These are phyloP conservation scores for Epichloe brachyelytri DNA, from an alignment of 2,329 filamentous ascomycete species.

Conservation along the genomic window DNA sequence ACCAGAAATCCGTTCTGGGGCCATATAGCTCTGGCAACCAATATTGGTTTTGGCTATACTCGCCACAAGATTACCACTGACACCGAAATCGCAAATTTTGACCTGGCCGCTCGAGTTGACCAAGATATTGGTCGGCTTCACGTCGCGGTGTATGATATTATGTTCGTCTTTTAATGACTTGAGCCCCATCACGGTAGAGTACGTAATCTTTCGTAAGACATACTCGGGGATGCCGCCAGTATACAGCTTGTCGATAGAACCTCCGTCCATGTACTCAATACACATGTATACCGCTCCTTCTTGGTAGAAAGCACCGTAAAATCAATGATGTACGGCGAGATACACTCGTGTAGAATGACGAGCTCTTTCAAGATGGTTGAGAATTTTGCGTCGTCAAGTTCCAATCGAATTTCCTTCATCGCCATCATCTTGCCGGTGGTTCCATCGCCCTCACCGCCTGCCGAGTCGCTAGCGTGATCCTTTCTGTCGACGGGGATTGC, in stretches of 20 bases:
- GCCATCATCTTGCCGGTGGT: constrained; percentile 80
- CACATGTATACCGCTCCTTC: constrained; percentile 98
- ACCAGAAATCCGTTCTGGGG: constrained; percentile 85
- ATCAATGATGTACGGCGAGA: constrained; percentile 94
- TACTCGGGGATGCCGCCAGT: constrained; percentile 78
- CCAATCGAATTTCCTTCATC: constrained; percentile 96
- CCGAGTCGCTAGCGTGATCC: constrained; percentile 16
- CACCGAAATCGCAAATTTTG: constrained; percentile 98
- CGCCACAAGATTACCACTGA: constrained; percentile 89
- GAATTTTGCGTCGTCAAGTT: constrained; percentile 94
- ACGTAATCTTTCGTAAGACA: constrained; percentile 79
- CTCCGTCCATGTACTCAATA: constrained; percentile 98
- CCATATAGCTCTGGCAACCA: constrained; percentile 98
- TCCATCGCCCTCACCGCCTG: constrained; percentile 21
- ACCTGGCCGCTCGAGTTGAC: constrained; percentile 81
- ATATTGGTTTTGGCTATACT: constrained; percentile 99
- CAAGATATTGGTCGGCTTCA: constrained; percentile 98
- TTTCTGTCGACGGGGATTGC: constrained; percentile 16
- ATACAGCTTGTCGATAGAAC: constrained; percentile 94
- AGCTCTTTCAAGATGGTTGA: constrained; percentile 95
- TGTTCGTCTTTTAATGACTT: constrained; percentile 94
- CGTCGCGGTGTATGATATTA: constrained; percentile 97
- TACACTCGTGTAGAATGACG: constrained; percentile 86
- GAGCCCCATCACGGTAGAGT: constrained; percentile 79
- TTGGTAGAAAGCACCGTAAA: constrained; percentile 99